Evolutionary conservation across 78 protist species (phyloP), one percentile per base, ranked within the genome.

Genomic region (Dictyostelium brefeldianum): DNA sequence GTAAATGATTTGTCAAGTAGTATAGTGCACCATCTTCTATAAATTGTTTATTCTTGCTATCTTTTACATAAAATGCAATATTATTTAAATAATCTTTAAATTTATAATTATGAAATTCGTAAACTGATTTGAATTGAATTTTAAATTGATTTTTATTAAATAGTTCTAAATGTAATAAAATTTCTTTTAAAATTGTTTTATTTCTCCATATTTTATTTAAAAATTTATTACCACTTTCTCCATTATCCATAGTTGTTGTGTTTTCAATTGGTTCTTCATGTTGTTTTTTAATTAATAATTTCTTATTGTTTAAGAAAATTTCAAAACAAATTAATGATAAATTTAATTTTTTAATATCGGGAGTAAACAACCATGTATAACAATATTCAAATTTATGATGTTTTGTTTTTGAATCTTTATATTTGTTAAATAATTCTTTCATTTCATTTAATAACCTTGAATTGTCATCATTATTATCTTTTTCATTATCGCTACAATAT

Each of bases 61-160:
- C 43, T 36, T 36, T 36, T 36, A 1, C 43, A 36, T 36, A 2
- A 36, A 57, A 57, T 57, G 20, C 20, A 17, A 57, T 27, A 57
- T 57, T 57, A 57, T 11, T 22, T n/a, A 57, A 27, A 57, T n/a
- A 57, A 3, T 57, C 67, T 57, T 57, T 57, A 11, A 57, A 57
- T 22, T 14, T 11, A 18, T 57, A 57, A 22, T 20, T 3, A 57
- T 57, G 31, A 4, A 57, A n/a, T 57, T 57, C 15, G 0, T 11
- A n/a, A 57, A 57, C 11, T 57, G 67, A 57, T 62, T 2, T 22
- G 27, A 62, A 62, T 25, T 22, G n/a, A 17, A 11, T 62, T 62
- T 62, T 62, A 62, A 25, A 62, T 62, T 36, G n/a, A 62, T 62
- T 62, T 4, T 62, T 62, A 25, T 62, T 62, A 62, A 62, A 62